Base-by-base conservation (phyloP, 2,329 filamentous ascomycete species). In the Lachnellula suecica region DNA sequence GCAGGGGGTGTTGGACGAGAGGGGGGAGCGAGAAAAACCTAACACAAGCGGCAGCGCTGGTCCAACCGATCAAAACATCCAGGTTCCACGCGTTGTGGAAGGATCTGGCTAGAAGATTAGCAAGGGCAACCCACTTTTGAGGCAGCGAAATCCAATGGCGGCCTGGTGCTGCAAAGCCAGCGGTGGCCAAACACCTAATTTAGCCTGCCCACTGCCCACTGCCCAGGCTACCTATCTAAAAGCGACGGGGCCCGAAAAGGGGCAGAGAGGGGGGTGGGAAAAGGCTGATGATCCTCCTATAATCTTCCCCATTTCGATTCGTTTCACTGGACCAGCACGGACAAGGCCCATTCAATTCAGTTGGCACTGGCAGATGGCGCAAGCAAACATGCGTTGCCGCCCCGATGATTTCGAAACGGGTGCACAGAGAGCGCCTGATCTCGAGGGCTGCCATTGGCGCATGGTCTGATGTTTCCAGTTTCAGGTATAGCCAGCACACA, bases 401-500 rank as follows among this genome's bases (percentile, higher is more conserved):
- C 22, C 24, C 31, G 25, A 20, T 42, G 22, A 42, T 42, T 42
- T 53, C 46, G 53, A 59, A 59, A 56, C 52, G 45, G 41, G 22
- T 9, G 22, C 31, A 20, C 29, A 38, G n/a, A 42, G 41, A 5
- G 17, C 24, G 22, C 38, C 19, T 15, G 11, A 11, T 38, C 42
- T 10, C 25, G 19, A 17, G 29, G 3, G 20, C 49, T 51, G 47
- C 52, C 53, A 59, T 56, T 59, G 53, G 56, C 24, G 19, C 20
- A 31, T 29, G 44, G 44, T 51, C 50, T 25, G 42, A 52, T 58
- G 56, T 56, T 54, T 56, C 51, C 23, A 43, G 56, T 59, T 59
- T 59, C 56, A 57, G 43, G 42, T 44, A 45, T n/a, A n/a, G n/a
- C n/a, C n/a, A n/a, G n/a, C n/a, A n/a, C n/a, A n/a, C n/a, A n/a